phyloP scores from a whole-genome alignment of 2,329 filamentous ascomycete genomes.

The Alternaria viburni region DNA sequence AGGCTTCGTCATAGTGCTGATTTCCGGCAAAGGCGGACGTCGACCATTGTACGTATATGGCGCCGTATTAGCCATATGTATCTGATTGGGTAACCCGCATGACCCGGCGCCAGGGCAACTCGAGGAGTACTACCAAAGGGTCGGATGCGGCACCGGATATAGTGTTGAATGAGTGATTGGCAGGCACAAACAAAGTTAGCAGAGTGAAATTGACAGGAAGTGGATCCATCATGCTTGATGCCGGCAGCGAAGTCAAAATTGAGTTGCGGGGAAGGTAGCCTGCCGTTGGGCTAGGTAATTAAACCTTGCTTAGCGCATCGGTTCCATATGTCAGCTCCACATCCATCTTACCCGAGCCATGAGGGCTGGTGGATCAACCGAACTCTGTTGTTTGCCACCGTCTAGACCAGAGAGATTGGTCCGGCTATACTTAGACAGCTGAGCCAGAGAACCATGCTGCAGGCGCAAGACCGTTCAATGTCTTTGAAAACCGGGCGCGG shows the following conservation, averaged over 20 bases:
- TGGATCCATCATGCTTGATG: neutral
- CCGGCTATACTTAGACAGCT: neutral
- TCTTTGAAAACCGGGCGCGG: no score
- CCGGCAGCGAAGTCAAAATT: neutral
- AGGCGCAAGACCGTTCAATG: neutral
- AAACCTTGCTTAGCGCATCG: conserved; percentile 4
- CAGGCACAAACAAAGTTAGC: neutral
- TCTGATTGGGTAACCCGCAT: neutral
- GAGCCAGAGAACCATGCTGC: neutral
- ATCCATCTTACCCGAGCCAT: neutral
- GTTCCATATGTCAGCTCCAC: neutral
- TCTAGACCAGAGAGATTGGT: neutral
- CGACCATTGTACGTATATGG: neutral
- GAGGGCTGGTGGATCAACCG: neutral
- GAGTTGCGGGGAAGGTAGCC: conserved; percentile 5
- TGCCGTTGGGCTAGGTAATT: neutral
- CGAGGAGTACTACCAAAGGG: neutral
- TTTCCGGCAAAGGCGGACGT: neutral
- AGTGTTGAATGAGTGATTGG: neutral
- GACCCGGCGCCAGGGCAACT: neutral
- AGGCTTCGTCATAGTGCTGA: neutral
- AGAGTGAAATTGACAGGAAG: neutral
- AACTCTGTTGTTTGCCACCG: neutral
- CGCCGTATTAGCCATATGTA: neutral
- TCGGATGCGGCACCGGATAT: neutral